Evolutionary conservation across 257 asterid genomes (phyloP).

Genomic region (Knoxia roxburghii): DNA sequence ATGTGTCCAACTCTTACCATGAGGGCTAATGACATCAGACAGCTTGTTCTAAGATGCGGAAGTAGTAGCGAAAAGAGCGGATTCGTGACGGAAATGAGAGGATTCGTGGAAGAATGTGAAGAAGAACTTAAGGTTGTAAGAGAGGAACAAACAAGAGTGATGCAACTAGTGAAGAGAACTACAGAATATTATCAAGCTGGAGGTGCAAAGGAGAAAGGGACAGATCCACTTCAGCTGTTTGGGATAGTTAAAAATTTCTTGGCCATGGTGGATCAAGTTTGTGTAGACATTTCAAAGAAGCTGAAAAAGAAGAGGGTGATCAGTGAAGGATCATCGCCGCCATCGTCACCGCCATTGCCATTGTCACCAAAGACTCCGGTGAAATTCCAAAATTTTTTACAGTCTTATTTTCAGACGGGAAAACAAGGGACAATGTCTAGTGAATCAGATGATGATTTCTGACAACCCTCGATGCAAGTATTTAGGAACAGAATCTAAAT

Average conservation of each 20-base stretch:
- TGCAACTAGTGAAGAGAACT: slow-evolving; percentile 61
- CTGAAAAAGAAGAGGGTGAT: slow-evolving; percentile 27
- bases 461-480: background rate
- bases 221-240: slow-evolving; percentile 51
- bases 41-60: slow-evolving; percentile 29
- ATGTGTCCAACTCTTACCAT: slow-evolving; percentile 32
- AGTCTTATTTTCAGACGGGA: slow-evolving; percentile 36
- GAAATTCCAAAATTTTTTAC: slow-evolving; percentile 58
- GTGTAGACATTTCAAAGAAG: slow-evolving; percentile 46
- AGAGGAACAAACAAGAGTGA: slow-evolving; percentile 64
- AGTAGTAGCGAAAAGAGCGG: slow-evolving; percentile 33
- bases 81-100: slow-evolving; percentile 51
- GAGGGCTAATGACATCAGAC: slow-evolving; percentile 38
- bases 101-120: slow-evolving; percentile 64
- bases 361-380: slow-evolving; percentile 45
- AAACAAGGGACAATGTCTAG: slow-evolving; percentile 34
- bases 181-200: slow-evolving; percentile 65
- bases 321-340: slow-evolving; percentile 41
- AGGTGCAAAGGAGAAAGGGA: slow-evolving; percentile 33
- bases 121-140: slow-evolving; percentile 61
- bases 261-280: slow-evolving; percentile 58
- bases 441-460: slow-evolving; percentile 72
- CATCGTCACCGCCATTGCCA: slow-evolving; percentile 44
- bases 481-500: background rate
- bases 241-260: slow-evolving; percentile 62